phyloP scores from a whole-genome alignment of 2,329 filamentous ascomycete genomes.

The Nemania sp. region DNA sequence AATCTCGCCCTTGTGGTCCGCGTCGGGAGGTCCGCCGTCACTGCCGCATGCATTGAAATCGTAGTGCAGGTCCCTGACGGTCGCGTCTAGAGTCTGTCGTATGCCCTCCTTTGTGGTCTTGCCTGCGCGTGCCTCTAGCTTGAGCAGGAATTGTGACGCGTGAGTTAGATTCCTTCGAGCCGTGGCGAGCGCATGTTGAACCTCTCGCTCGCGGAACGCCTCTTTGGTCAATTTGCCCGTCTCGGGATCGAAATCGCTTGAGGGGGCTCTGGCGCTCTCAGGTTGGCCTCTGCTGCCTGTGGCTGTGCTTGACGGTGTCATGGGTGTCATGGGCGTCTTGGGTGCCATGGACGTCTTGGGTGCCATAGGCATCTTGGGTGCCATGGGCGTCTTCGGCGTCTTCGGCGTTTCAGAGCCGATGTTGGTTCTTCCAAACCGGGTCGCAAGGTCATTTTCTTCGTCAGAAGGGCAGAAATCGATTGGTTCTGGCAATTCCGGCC shows the following conservation, averaged over 20 bases:
- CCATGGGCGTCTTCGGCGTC: neutral
- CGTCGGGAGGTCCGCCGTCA: constrained; percentile 4
- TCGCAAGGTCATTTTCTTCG: constrained; percentile 19
- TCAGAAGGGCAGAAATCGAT: neutral
- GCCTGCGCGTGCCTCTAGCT: constrained; percentile 37
- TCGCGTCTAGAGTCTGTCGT: constrained; percentile 38
- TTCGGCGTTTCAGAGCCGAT: neutral
- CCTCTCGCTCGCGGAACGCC: constrained; percentile 23
- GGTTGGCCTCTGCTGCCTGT: neutral
- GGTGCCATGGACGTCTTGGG: neutral
- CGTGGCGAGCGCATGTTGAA: constrained; percentile 26
- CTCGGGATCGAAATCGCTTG: neutral
- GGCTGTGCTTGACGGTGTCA: neutral
- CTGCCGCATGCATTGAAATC: neutral
- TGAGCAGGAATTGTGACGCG: constrained; percentile 38
- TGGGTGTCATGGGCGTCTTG: neutral
- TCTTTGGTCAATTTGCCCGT: constrained; percentile 17
- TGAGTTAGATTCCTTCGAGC: constrained; percentile 34
- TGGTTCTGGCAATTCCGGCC: constrained; percentile 14
- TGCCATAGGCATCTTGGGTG: neutral
- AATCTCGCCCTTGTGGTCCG: constrained; percentile 26
- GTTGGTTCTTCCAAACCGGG: neutral
- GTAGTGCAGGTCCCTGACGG: constrained; percentile 26
- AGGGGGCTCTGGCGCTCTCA: neutral
- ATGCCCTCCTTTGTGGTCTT: constrained; percentile 38